Evolutionary conservation across 768 basidiomycete species (phyloP), one percentile per base, ranked within the genome.

Genomic region (Trametopsis cervina): DNA sequence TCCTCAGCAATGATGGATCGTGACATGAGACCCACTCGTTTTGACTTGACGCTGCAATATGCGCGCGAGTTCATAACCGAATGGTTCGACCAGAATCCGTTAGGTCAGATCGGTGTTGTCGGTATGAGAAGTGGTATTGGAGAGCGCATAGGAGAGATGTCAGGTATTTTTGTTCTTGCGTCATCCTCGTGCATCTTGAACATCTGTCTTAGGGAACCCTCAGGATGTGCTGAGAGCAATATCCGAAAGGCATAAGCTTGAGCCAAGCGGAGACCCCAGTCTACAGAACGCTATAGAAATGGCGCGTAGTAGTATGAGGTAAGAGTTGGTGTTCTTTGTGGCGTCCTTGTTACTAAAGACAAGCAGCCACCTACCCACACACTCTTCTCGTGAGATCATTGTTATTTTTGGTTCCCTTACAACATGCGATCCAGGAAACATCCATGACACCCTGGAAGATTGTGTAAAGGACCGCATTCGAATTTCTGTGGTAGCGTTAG

Each of bases 31-130:
- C 92, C 94, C 10, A 92, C 89, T 18, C 79, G 96, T 48, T 94
- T 95, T 56, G 94, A 96, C 60, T 66, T 99, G 25, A 85, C 83
- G 58, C 68, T 98, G 38, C 85, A 93, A 59, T 95, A 94, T 62
- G 80, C 92, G 12, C 78, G 92, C 49, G 89, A 90, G 57, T 99
- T 98, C 56, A 76, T 98, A 23, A 71, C 77, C 5, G 96, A 99
- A 63, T 99, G 95, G 94, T 99, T 98, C 65, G 96, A 99, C 67
- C 96, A 98, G 69, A 99, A 99, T 60, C 96, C 96, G 1, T 74
- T 99, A 11, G 94, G 95, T 18, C 96, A 98, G 66, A 89, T 99
- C 54, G 95, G 93, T 1, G 70, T 98, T 24, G 90, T 98, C 15
- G 91, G 89, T 4, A 91, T 98, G 80, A 74, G 93, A 20, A 81